phyloP scores from a whole-genome alignment of 2,329 filamentous ascomycete species.

The Botryotinia calthae region DNA sequence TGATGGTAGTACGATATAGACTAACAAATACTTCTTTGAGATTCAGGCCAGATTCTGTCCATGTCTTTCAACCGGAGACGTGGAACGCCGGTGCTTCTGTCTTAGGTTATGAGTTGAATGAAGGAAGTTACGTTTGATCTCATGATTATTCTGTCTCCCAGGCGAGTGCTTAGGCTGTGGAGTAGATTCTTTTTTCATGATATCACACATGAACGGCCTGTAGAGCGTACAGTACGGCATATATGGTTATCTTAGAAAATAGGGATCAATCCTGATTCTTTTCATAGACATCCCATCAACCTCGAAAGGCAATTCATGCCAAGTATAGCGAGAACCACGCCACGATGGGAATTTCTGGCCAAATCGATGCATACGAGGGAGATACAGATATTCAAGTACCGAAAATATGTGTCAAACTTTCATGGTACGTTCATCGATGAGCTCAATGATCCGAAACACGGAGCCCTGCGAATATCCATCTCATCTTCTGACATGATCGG shows the following conservation, averaged over 20 bases:
- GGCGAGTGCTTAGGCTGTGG: constrained; percentile 5
- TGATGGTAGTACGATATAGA: constrained; percentile 46
- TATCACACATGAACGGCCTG: constrained; percentile 15
- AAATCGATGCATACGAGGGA: constrained; percentile 31
- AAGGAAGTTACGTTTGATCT: background rate
- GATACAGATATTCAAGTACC: constrained; percentile 44
- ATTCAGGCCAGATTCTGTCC: constrained; percentile 17
- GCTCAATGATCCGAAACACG: constrained; percentile 38
- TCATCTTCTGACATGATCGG: constrained; percentile 36
- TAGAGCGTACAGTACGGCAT: background rate
- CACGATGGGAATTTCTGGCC: constrained; percentile 62
- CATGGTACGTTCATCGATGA: constrained; percentile 42
- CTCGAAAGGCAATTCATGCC: constrained; percentile 63
- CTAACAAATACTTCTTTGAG: constrained; percentile 27
- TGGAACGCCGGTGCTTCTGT: constrained; percentile 47
- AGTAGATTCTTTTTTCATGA: constrained; percentile 43
- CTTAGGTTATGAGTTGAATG: constrained; percentile 40
- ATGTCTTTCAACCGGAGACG: constrained; percentile 42
- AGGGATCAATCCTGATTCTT: constrained; percentile 48
- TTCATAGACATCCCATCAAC: constrained; percentile 58
- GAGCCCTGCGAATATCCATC: too few relatives aligned
- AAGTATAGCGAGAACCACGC: constrained; percentile 41
- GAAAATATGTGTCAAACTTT: constrained; percentile 50
- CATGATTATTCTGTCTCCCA: background rate
- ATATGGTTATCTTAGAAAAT: constrained; percentile 36